phyloP scores from a whole-genome alignment of 2,329 filamentous ascomycete species.

The Verruconis gallopava region DNA sequence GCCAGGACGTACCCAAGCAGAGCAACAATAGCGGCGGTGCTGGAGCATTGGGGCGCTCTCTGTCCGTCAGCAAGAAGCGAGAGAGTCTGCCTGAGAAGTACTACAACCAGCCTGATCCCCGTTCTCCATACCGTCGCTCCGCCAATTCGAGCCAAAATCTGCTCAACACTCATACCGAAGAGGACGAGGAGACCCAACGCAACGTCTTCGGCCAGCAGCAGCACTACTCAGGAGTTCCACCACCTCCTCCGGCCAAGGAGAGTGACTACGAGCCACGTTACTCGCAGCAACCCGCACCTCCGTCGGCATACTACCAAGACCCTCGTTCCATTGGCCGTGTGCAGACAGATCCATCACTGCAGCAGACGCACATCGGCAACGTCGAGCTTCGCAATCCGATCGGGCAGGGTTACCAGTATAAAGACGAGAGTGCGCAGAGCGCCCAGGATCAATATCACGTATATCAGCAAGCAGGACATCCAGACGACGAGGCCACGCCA shows the following conservation, averaged over 20 bases:
- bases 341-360: constrained; percentile 12
- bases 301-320: constrained; percentile 7
- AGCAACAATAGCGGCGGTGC: background rate
- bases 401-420: constrained; percentile 22
- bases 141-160: constrained; percentile 14
- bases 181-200: constrained; percentile 17
- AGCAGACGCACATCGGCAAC: constrained; percentile 15
- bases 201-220: constrained; percentile 18
- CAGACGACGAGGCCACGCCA: constrained; percentile 10
- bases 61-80: constrained; percentile 25
- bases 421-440: constrained; percentile 21
- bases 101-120: constrained; percentile 8
- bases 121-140: background rate
- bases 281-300: constrained; percentile 7
- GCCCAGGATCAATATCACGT: constrained; percentile 17
- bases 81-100: constrained; percentile 18
- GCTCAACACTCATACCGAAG: constrained; percentile 18
- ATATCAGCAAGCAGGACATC: constrained; percentile 19
- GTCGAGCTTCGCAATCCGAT: constrained; percentile 12
- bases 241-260: constrained; percentile 3
- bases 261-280: background rate
- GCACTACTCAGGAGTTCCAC: constrained; percentile 14
- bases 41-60: constrained; percentile 19
- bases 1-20: background rate
- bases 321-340: background rate